phyloP scores from a whole-genome alignment of 441 rosid genomes.

The Gossypium davidsonii region DNA sequence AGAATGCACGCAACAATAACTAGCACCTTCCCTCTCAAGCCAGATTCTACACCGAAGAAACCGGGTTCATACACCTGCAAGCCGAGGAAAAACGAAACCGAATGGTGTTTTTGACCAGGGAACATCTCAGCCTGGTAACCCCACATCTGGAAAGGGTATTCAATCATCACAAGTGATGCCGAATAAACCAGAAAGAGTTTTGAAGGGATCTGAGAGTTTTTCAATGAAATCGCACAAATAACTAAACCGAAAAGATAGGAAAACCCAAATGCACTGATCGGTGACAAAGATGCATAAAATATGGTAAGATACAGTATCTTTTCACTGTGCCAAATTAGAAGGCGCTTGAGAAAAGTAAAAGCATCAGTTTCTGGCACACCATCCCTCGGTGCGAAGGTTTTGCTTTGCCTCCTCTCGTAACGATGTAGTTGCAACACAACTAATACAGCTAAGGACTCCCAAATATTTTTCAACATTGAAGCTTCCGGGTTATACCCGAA shows the following conservation, averaged over 20 bases:
- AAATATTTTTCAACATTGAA: slow-evolving; percentile 27
- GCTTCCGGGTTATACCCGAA: slow-evolving; percentile 28
- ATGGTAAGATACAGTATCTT: slow-evolving; percentile 31
- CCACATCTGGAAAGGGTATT: slow-evolving; percentile 39
- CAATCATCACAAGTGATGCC: slow-evolving; percentile 26
- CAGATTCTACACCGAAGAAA: slow-evolving; percentile 33
- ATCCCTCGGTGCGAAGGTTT: slow-evolving; percentile 14
- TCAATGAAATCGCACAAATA: slow-evolving; percentile 23
- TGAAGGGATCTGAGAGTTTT: slow-evolving; percentile 28
- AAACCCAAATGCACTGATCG: slow-evolving; percentile 33
- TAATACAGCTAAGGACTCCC: slow-evolving; percentile 38
- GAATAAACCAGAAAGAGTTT: slow-evolving; percentile 32
- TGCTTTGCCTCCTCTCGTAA: slow-evolving; percentile 36
- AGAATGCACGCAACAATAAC: slow-evolving; percentile 32
- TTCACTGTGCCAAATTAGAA: slow-evolving; percentile 32
- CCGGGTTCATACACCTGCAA: slow-evolving; percentile 24
- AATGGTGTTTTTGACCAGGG: slow-evolving; percentile 31
- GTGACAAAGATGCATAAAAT: slow-evolving; percentile 32
- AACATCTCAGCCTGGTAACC: slow-evolving; percentile 37
- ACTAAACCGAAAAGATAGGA: slow-evolving; percentile 32
- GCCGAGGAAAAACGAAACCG: slow-evolving; percentile 24
- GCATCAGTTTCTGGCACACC: slow-evolving; percentile 13
- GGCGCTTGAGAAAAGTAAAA: slow-evolving; percentile 27
- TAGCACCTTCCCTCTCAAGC: slow-evolving; percentile 35
- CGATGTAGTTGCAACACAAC: slow-evolving; percentile 35